Percentiles rank a stretch among this genome's conserved stretches.
Evolutionary conservation across 2,329 filamentous ascomycete species (phyloP).

Genomic region (Aspergillus pseudoglaucus): DNA sequence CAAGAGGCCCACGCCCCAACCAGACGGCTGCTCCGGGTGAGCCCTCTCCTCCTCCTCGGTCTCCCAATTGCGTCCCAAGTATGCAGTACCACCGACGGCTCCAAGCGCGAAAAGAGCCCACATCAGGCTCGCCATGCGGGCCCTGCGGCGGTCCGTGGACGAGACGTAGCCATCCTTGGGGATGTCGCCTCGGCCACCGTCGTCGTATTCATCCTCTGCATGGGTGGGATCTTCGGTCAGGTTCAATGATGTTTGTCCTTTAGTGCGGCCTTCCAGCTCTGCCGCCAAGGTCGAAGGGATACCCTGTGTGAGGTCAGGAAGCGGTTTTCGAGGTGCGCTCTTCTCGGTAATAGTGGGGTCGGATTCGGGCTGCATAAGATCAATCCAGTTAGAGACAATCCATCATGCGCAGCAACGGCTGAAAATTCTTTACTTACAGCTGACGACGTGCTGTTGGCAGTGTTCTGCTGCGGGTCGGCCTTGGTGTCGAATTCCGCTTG

Average conservation of each 20-base stretch:
- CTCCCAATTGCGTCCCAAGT: constrained; percentile 84
- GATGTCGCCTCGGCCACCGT: constrained; percentile 52
- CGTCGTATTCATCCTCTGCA: constrained; percentile 37
- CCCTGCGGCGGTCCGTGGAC: constrained; percentile 76
- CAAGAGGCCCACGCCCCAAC: constrained; percentile 69
- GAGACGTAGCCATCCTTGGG: constrained; percentile 81
- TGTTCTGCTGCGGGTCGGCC: constrained; percentile 26
- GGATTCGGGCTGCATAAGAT: constrained; percentile 27
- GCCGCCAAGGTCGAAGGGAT: constrained; percentile 85
- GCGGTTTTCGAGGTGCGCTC: constrained; percentile 52
- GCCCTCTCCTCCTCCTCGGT: constrained; percentile 61
- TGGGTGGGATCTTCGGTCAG: constrained; percentile 47
- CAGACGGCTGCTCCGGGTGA: constrained; percentile 68
- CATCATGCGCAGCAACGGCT: neutral
- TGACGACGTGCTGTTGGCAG: constrained; percentile 20
- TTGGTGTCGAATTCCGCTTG: constrained; percentile 35
- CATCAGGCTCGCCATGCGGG: constrained; percentile 67
- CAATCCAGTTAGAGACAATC: constrained; percentile 7
- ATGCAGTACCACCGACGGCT: constrained; percentile 56
- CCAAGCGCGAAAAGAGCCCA: constrained; percentile 57
- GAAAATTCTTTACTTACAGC: constrained; percentile 18
- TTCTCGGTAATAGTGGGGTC: constrained; percentile 27
- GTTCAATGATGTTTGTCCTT: constrained; percentile 38
- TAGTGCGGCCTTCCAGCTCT: constrained; percentile 53
- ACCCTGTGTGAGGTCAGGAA: constrained; percentile 88